Percentiles rank a stretch among this genome's conserved stretches.
These are phyloP conservation scores for Amoeboaphelidium protococcarum DNA, from an alignment of 371 early-diverging fungal genomes.

Conservation along the genomic window DNA sequence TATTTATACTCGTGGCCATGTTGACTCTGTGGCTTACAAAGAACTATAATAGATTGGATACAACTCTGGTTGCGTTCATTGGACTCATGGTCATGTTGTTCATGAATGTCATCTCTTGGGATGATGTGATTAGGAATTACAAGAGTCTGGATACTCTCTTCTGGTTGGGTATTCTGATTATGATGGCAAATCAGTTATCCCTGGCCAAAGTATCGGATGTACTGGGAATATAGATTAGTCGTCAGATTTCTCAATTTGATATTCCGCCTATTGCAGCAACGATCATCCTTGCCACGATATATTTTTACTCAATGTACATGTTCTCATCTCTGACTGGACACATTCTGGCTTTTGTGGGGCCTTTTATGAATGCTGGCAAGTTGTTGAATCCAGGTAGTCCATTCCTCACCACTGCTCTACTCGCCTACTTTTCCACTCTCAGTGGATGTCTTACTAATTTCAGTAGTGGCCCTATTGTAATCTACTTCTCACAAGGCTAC, in stretches of 20 bases:
- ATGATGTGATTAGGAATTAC: constrained; percentile 31
- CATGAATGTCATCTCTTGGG: constrained; percentile 32
- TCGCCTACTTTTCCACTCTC: constrained; percentile 34
- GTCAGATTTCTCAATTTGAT: constrained; percentile 10
- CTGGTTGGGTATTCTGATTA: constrained; percentile 49
- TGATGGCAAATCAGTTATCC: constrained; percentile 40
- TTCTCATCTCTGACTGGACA: constrained; percentile 30
- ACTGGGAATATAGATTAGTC: constrained; percentile 27
- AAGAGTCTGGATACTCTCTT: constrained; percentile 49
- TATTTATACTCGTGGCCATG: constrained; percentile 20
- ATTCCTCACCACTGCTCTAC: constrained; percentile 20
- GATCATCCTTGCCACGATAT: constrained; percentile 23
- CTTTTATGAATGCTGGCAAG: constrained; percentile 41
- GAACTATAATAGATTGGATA: constrained; percentile 24
- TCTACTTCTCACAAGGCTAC: constrained; percentile 30
- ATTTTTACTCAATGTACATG: constrained; percentile 37
- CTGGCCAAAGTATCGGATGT: constrained; percentile 32
- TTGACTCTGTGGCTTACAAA: constrained; percentile 38
- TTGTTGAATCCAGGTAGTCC: constrained; percentile 31
- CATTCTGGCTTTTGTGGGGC: constrained; percentile 29
- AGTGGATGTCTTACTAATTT: constrained; percentile 17
- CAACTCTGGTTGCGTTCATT: constrained; percentile 34
- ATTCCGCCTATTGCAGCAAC: constrained; percentile 9
- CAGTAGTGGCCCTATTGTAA: constrained; percentile 16
- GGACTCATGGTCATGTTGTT: constrained; percentile 27